These are phyloP conservation scores for Vinca major DNA, from an alignment of 305 asterid genomes.

Conservation along the genomic window DNA sequence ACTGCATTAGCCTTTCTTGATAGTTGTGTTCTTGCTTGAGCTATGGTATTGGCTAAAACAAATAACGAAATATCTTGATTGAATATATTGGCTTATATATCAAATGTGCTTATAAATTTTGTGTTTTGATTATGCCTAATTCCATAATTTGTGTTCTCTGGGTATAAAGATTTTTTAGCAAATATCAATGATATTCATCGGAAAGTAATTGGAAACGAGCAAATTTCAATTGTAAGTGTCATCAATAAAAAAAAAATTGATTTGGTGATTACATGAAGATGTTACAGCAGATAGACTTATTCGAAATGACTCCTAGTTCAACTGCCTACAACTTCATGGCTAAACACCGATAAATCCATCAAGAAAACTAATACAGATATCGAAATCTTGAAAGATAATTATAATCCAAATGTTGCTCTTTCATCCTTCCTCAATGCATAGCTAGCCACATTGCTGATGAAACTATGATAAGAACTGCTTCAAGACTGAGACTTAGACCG, in stretches of 20 bases:
- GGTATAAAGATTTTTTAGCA: neutral
- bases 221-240: neutral
- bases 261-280: neutral
- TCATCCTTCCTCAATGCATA: slow-evolving; percentile 15
- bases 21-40: neutral
- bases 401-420: slow-evolving; percentile 2
- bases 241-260: neutral
- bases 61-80: neutral
- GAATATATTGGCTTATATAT: no score
- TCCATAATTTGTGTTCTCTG: neutral
- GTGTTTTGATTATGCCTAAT: neutral
- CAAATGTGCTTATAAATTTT: no score
- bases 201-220: neutral
- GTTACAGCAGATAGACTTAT: neutral
- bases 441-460: slow-evolving; percentile 24
- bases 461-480: slow-evolving; percentile 16
- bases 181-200: neutral
- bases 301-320: neutral
- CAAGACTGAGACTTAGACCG: slow-evolving; percentile 17
- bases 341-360: neutral
- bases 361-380: slow-evolving; percentile 5
- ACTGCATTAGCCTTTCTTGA: no score
- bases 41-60: neutral
- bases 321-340: no score
- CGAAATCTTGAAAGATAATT: neutral